A percentile compares a stretch with the other conserved stretches of the same genome.
These are phyloP conservation scores for Alternaria consortialis DNA, from an alignment of 2,329 filamentous ascomycete genomes.

Conservation along the genomic window DNA sequence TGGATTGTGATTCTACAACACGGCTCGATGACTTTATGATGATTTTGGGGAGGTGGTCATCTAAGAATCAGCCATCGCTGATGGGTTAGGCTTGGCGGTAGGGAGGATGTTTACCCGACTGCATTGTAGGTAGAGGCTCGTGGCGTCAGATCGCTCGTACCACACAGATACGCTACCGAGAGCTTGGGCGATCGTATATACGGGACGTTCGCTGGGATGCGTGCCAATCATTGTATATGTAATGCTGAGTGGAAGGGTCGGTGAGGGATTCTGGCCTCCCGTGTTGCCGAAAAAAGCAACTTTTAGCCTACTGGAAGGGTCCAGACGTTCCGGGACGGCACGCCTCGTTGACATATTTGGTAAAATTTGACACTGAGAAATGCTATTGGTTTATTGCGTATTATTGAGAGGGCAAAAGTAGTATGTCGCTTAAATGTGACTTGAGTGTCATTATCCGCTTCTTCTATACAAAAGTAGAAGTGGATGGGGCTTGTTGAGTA, in stretches of 20 bases:
- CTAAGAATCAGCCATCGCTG: background rate
- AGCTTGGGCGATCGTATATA: background rate
- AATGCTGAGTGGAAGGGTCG: background rate
- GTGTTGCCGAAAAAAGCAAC: slow-evolving; percentile 7
- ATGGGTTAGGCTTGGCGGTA: too few relatives aligned
- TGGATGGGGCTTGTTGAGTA: background rate
- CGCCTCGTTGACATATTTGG: background rate
- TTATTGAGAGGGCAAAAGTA: background rate
- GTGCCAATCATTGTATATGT: background rate
- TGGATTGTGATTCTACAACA: background rate
- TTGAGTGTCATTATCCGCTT: background rate
- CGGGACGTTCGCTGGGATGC: background rate
- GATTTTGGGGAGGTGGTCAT: background rate
- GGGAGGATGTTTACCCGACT: background rate
- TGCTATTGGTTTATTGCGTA: background rate
- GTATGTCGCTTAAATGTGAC: background rate
- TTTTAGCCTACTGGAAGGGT: background rate
- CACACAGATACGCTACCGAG: background rate
- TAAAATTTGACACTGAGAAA: background rate
- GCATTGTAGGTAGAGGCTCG: background rate
- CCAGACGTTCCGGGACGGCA: background rate
- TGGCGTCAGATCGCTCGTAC: background rate
- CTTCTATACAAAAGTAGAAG: background rate
- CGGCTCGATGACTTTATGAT: background rate
- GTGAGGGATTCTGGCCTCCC: background rate